Evolutionary conservation across 495 filamentous ascomycete species (phyloP).

Genomic region (Aspergillus incahuasiensis): DNA sequence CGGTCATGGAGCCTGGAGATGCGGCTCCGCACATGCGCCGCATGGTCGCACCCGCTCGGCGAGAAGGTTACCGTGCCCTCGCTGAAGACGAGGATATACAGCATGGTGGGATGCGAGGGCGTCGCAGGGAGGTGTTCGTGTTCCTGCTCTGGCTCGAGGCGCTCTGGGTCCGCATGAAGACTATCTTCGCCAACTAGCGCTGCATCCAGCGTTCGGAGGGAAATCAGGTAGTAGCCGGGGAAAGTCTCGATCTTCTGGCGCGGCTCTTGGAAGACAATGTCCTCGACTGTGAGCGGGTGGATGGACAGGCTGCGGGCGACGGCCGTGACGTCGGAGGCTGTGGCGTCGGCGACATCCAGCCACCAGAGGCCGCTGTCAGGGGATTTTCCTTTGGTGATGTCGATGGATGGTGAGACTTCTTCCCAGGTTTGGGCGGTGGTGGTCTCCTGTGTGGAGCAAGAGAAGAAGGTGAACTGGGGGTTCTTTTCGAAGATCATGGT

Average conservation of each 20-base stretch:
- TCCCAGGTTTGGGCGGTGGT: constrained; percentile 73
- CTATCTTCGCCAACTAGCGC: constrained; percentile 20
- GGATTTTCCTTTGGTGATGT: constrained; percentile 35
- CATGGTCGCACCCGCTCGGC: constrained; percentile 70
- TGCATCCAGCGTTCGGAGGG: constrained; percentile 78
- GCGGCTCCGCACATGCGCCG: constrained; percentile 72
- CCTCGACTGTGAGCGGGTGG: constrained; percentile 86
- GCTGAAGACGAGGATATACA: constrained; percentile 91
- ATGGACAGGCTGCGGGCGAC: constrained; percentile 80
- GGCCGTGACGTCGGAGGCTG: constrained; percentile 71
- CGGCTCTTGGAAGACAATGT: constrained; percentile 83
- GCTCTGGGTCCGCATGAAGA: constrained; percentile 57
- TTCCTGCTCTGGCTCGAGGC: background rate
- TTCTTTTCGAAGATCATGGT: background rate
- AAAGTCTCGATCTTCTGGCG: constrained; percentile 97
- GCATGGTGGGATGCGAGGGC: constrained; percentile 70
- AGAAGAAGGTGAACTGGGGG: constrained; percentile 81
- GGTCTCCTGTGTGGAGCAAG: constrained; percentile 71
- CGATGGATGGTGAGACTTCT: constrained; percentile 66
- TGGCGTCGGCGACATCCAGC: constrained; percentile 83
- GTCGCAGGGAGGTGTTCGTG: constrained; percentile 14
- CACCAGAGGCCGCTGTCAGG: constrained; percentile 70
- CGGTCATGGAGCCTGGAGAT: constrained; percentile 83
- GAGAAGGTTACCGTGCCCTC: constrained; percentile 89
- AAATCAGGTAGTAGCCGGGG: constrained; percentile 88